Conservation (phyloP, 176 grass and related monocot genomes). For the Aegilops speltoides region DNA sequence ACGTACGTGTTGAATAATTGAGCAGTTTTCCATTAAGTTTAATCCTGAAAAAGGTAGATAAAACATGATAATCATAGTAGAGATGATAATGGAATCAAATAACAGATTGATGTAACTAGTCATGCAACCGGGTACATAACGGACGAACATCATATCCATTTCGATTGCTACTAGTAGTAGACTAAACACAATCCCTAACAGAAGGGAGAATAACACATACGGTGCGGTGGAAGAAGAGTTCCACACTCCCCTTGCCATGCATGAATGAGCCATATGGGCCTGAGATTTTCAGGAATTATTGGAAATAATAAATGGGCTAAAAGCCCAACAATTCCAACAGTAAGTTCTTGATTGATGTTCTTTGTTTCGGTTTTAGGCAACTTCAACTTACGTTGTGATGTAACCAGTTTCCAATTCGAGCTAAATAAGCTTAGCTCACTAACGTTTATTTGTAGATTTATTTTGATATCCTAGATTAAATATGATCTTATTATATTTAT, state of each 20-base stretch:
- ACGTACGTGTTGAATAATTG: slow-evolving; percentile 32
- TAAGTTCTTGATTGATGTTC: slow-evolving; percentile 36
- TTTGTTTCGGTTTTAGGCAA: background rate
- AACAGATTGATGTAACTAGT: background rate
- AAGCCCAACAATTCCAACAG: background rate
- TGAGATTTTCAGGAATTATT: background rate
- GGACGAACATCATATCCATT: background rate
- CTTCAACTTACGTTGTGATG: background rate
- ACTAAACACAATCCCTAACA: background rate
- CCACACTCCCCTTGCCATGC: background rate
- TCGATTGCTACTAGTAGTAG: background rate
- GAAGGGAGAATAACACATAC: background rate
- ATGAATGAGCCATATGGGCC: background rate
- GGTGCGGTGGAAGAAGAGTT: background rate
- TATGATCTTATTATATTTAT: slow-evolving; percentile 18
- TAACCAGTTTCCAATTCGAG: slow-evolving; percentile 6
- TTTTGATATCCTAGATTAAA: slow-evolving; percentile 16
- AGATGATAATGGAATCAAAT: background rate
- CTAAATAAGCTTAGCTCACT: background rate
- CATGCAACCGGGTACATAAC: background rate
- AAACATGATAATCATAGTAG: background rate
- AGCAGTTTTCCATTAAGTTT: background rate
- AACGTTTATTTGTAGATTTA: background rate
- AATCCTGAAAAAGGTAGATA: background rate
- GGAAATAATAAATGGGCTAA: background rate